These are phyloP conservation scores for Phaffomyces antillensis DNA, from an alignment of 805 yeast genomes.

Conservation along the genomic window DNA sequence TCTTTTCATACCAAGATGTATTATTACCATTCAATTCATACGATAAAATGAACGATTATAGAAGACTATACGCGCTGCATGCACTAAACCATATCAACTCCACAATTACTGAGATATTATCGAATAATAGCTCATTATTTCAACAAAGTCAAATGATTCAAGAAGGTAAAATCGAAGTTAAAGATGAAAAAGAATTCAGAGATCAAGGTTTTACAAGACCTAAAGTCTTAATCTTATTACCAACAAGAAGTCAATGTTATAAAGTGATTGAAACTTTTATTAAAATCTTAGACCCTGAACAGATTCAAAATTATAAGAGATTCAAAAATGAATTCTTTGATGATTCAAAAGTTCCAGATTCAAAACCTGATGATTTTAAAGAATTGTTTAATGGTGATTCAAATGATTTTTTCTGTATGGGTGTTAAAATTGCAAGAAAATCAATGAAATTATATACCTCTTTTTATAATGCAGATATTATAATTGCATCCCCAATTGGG, in stretches of 20 bases:
- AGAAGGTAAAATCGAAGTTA: conserved; percentile 27
- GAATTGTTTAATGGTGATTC: conserved; percentile 80
- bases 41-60: conserved; percentile 45
- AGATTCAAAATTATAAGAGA: conserved; percentile 73
- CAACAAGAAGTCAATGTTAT: conserved; percentile 76
- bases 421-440: conserved; percentile 86
- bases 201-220: conserved; percentile 98
- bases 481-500: conserved; percentile 90
- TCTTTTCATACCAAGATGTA: conserved; percentile 69
- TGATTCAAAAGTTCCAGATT: conserved; percentile 34
- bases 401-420: conserved; percentile 85
- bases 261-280: conserved; percentile 59
- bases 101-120: conserved; percentile 78
- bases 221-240: conserved; percentile 72
- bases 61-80: conserved; percentile 63
- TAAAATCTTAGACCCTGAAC: conserved; percentile 56
- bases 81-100: conserved; percentile 76
- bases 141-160: conserved; percentile 34
- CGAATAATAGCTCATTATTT: conserved; percentile 57
- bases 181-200: conserved; percentile 53
- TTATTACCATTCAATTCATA: conserved; percentile 47
- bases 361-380: conserved; percentile 80
- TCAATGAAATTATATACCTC: conserved; percentile 77
- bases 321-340: conserved; percentile 65
- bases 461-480: conserved; percentile 77